Evolutionary conservation across 257 asterid species (phyloP).

Genomic region (Anisodus tanguticus): DNA sequence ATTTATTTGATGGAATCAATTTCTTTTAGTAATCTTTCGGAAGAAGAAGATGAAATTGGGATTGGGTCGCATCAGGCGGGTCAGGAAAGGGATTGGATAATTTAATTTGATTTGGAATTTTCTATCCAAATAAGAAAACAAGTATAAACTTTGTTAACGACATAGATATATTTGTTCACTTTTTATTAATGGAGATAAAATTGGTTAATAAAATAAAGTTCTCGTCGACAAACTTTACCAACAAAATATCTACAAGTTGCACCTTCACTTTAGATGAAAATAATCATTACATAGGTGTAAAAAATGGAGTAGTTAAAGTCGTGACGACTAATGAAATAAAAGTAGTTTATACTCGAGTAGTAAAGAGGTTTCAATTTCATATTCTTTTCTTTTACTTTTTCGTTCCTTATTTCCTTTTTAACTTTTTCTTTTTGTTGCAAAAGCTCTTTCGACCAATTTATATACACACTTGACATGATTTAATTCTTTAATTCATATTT

Average conservation of each 20-base stretch:
- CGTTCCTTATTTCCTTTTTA: background rate
- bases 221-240: background rate
- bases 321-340: too few species aligned
- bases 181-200: too few species aligned
- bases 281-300: background rate
- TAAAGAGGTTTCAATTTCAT: constrained; percentile 9
- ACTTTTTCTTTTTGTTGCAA: background rate
- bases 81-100: too few species aligned
- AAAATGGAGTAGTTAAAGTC: background rate
- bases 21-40: too few species aligned
- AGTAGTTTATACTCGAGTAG: background rate
- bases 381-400: background rate
- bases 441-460: constrained; percentile 5
- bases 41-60: too few species aligned
- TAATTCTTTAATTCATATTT: background rate
- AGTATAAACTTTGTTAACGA: too few species aligned
- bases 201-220: too few species aligned
- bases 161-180: too few species aligned
- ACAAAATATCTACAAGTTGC: background rate
- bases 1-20: too few species aligned
- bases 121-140: too few species aligned
- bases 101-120: too few species aligned
- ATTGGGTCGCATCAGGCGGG: too few species aligned
- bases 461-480: background rate
- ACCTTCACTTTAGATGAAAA: background rate